Percentiles rank a stretch among this genome's conserved stretches.
Evolutionary conservation across 306 rosid genomes (phyloP).

Genomic region (Rosa lucieae): DNA sequence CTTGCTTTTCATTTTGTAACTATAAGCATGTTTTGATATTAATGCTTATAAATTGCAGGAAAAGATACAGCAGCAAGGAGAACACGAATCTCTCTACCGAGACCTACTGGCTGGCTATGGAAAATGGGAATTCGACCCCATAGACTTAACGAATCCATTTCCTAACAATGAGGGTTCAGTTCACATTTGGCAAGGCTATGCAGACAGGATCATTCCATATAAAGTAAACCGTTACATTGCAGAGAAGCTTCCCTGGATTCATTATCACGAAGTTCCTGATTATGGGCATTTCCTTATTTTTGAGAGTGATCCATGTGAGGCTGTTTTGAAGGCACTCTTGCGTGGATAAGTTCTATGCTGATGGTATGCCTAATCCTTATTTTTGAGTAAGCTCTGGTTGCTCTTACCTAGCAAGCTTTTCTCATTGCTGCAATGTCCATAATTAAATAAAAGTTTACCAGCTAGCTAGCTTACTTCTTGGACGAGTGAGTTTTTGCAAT

Average conservation of each 20-base stretch:
- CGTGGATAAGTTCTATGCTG: conserved; percentile 20
- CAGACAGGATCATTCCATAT: conserved; percentile 56
- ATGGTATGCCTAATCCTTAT: not conserved
- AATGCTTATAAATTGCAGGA: conserved; percentile 31
- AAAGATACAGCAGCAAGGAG: conserved; percentile 65
- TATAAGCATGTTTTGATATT: not conserved
- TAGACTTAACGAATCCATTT: conserved; percentile 44
- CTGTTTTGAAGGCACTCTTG: conserved; percentile 53
- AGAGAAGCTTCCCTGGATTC: conserved; percentile 68
- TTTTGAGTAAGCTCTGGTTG: not conserved
- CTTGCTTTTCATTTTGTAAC: not conserved
- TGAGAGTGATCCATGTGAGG: conserved; percentile 40
- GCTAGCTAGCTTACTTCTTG: too few species aligned
- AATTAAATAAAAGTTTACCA: too few species aligned
- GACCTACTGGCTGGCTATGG: conserved; percentile 51
- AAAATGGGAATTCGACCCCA: conserved; percentile 69
- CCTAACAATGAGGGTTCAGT: conserved; percentile 48
- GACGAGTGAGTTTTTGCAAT: too few species aligned
- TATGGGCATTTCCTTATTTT: conserved; percentile 54
- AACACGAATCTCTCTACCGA: conserved; percentile 53
- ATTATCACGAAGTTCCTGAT: conserved; percentile 66
- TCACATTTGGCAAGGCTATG: conserved; percentile 74
- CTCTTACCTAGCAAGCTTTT: too few species aligned
- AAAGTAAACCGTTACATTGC: conserved; percentile 49
- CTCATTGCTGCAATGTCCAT: too few species aligned